These are phyloP conservation scores for Metschnikowia aberdeeniae DNA, from an alignment of 805 yeast genomes.

Conservation along the genomic window DNA sequence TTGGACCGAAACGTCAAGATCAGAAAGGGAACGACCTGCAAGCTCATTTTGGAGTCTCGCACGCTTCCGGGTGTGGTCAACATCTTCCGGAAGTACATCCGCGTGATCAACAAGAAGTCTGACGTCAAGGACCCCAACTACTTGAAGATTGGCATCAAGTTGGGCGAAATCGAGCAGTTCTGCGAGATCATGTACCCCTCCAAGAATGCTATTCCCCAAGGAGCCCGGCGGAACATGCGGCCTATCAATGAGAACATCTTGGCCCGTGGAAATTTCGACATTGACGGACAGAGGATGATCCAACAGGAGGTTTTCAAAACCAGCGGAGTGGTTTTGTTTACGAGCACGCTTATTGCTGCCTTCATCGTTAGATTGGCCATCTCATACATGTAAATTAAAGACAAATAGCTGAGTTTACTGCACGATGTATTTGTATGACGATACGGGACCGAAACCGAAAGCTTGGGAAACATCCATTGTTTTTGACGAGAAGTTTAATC, in stretches of 20 bases:
- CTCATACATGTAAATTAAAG: background rate
- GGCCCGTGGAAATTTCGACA: slow-evolving; percentile 41
- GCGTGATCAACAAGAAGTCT: slow-evolving; percentile 73
- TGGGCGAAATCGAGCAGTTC: slow-evolving; percentile 86
- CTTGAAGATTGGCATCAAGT: slow-evolving; percentile 72
- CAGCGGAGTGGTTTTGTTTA: slow-evolving; percentile 9
- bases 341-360: slow-evolving; percentile 8
- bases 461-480: too few species aligned
- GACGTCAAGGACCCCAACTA: slow-evolving; percentile 83
- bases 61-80: slow-evolving; percentile 70
- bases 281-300: slow-evolving; percentile 21
- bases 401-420: too few species aligned
- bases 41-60: slow-evolving; percentile 67
- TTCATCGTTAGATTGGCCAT: slow-evolving; percentile 2
- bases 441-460: too few species aligned
- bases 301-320: slow-evolving; percentile 19
- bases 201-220: slow-evolving; percentile 43
- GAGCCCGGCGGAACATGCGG: slow-evolving; percentile 36
- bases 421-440: too few species aligned
- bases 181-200: slow-evolving; percentile 76
- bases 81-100: slow-evolving; percentile 72
- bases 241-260: slow-evolving; percentile 35
- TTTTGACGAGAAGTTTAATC: too few species aligned
- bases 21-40: slow-evolving; percentile 83
- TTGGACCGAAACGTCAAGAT: slow-evolving; percentile 75